Base-by-base conservation (phyloP, 352 stramenopile species). In the Globisporangium acanthophoron region DNA sequence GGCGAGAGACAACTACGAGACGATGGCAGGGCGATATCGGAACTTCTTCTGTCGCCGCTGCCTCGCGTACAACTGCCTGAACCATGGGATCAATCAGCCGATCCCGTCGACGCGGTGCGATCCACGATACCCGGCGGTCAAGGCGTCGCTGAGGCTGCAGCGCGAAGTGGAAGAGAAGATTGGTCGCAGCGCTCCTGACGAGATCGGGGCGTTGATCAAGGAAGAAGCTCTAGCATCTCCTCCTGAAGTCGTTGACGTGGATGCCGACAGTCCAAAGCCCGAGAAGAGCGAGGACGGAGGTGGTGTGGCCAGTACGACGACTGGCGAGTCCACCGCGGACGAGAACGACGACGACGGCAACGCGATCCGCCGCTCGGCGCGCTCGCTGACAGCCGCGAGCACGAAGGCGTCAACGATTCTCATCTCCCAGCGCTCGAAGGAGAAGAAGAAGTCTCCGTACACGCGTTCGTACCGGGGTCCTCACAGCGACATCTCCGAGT, bases 11-110 rank as follows among this genome's bases (percentile, higher is more conserved):
- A 39, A 21, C 3, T 59, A 49, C 29, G 60, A 58, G 20, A 62
- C 69, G 7, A 29, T 87, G 58, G 67, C 70, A 2, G 46, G 47
- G 0, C 71, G 66, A 29, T 89, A 86, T 40, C 73, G 73, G 41
- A 61, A 76, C 21, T 74, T 88, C 33, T 91, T 92, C 44, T 94
- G 85, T 47, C 78, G 82, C 7, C 78, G 73, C n/a, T 94, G 85
- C 65, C 88, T 74, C 52, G 46, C 59, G 41, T 94, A 89, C 70
- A 90, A 84, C 55, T 94, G 85, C 58, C 65, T 78, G 58, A 73
- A 86, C 33, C 85, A 94, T 60, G 82, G 80, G 16, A 62, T 73
- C 45, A 59, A 78, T 8, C 79, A 90, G 54, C 78, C 80, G 11
- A 41, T 69, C 27, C 64, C 78, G 8, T 45, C 63, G 24, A 61